Conservation (phyloP, 176 grass and related monocot genomes). For the Guadua angustifolia region DNA sequence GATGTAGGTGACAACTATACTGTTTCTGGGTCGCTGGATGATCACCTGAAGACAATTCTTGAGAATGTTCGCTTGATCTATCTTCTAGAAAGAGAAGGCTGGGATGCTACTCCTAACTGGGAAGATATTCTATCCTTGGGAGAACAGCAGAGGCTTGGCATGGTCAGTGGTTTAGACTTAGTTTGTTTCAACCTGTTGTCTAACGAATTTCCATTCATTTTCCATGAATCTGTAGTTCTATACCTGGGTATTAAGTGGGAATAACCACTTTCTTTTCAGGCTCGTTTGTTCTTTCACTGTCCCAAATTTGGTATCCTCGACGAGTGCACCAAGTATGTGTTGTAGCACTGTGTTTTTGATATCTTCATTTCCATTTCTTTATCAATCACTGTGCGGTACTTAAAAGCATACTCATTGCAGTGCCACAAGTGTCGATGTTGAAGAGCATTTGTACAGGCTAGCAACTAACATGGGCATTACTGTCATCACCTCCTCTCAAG, state of each 20-base stretch:
- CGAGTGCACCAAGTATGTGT: conserved; percentile 94
- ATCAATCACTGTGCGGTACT: background rate
- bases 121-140: conserved; percentile 96
- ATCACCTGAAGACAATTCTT: conserved; percentile 82
- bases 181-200: conserved; percentile 17
- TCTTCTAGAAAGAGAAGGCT: conserved; percentile 98
- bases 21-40: conserved; percentile 57
- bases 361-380: conserved; percentile 1
- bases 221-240: background rate
- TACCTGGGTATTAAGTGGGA: conserved; percentile 15
- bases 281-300: conserved; percentile 85
- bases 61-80: conserved; percentile 87
- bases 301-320: conserved; percentile 95
- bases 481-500: conserved; percentile 93
- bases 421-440: conserved; percentile 93
- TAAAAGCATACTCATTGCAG: conserved; percentile 53
- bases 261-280: conserved; percentile 57
- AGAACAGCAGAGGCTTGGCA: conserved; percentile 96
- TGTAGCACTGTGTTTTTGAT: background rate
- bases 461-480: conserved; percentile 94
- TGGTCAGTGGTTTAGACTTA: conserved; percentile 60
- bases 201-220: conserved; percentile 17
- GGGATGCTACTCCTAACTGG: conserved; percentile 94
- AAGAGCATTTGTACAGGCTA: conserved; percentile 94
- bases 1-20: conserved; percentile 55